phyloP scores from a whole-genome alignment of 169 alveolate genomes.

The Blepharisma undulans region DNA sequence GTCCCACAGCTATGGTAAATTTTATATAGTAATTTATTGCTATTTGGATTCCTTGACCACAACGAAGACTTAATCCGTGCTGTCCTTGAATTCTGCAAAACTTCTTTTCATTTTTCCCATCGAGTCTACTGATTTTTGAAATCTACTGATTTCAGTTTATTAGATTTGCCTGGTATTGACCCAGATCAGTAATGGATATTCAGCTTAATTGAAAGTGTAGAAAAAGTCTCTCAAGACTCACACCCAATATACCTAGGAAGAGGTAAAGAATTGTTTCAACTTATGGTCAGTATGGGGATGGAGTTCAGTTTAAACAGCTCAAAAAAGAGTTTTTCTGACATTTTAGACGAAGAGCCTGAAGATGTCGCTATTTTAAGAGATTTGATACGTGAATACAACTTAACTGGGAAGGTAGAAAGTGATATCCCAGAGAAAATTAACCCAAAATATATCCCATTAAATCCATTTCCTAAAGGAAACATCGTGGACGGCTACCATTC shows the following conservation, averaged over 20 bases:
- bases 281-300: neutral
- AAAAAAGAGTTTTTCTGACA: neutral
- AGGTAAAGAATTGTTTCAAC: neutral
- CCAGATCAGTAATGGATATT: neutral
- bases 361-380: neutral
- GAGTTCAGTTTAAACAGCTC: neutral
- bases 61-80: neutral
- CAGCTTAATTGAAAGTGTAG: neutral
- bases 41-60: neutral
- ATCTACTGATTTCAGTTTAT: conserved; percentile 13
- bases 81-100: conserved; percentile 1
- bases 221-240: neutral
- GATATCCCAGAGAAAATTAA: neutral
- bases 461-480: neutral
- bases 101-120: conserved; percentile 32
- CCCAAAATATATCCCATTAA: conserved; percentile 3
- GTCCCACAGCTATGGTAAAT: conserved; percentile 36
- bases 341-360: neutral
- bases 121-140: conserved; percentile 32
- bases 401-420: neutral
- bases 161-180: conserved; percentile 23
- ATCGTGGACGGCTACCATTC: neutral
- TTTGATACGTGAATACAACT: neutral
- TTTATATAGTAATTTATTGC: conserved; percentile 23
- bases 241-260: neutral